These are phyloP conservation scores for Pinus tabuliformis DNA, from an alignment of 75 land plant species.

Conservation along the genomic window DNA sequence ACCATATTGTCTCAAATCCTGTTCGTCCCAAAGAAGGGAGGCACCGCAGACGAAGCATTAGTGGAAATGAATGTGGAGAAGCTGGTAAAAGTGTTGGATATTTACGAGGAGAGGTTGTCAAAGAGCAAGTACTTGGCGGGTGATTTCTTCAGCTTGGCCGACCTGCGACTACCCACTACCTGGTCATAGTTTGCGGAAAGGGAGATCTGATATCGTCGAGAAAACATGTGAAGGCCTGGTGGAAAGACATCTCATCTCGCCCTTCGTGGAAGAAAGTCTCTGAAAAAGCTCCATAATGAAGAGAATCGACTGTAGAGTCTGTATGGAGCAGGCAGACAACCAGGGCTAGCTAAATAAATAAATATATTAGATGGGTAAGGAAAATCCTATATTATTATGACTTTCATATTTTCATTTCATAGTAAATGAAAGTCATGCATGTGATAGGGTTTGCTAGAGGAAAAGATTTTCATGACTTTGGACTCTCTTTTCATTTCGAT, in stretches of 20 bases:
- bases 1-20: conserved; percentile 22
- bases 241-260: conserved; percentile 38
- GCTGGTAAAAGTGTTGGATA: conserved; percentile 35
- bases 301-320: no score
- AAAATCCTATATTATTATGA: no score
- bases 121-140: conserved; percentile 29
- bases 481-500: no score
- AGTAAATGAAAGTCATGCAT: no score
- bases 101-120: conserved; percentile 25
- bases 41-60: conserved; percentile 14
- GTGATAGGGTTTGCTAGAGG: no score
- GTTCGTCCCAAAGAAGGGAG: no score
- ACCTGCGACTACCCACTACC: conserved; percentile 16
- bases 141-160: conserved; percentile 31
- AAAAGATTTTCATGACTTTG: no score
- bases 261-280: conserved; percentile 36
- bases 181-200: background rate
- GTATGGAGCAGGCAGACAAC: no score
- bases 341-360: no score
- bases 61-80: conserved; percentile 32
- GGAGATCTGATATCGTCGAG: conserved; percentile 19
- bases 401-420: no score
- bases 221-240: conserved; percentile 54
- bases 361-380: no score
- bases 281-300: background rate